These are phyloP conservation scores for Luffa aegyptiaca DNA, from an alignment of 306 rosid species.

Conservation along the genomic window DNA sequence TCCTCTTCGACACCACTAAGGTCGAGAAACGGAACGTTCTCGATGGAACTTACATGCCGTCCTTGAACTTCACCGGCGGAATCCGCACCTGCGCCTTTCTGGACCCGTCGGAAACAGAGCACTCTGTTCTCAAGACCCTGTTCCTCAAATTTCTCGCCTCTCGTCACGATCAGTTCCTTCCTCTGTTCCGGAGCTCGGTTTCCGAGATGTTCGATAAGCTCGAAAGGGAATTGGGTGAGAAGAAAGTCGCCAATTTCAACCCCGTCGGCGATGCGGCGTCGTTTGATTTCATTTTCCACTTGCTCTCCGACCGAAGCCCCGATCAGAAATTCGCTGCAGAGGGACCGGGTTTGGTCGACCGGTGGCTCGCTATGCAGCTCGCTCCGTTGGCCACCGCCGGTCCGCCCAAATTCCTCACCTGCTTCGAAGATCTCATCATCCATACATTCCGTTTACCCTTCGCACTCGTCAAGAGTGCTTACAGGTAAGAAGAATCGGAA, in stretches of 20 bases:
- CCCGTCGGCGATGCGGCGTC: conserved; percentile 8
- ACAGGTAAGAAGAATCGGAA: neutral
- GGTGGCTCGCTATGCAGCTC: conserved; percentile 46
- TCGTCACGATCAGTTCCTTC: conserved; percentile 26
- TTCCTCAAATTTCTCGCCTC: conserved; percentile 23
- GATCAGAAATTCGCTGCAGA: conserved; percentile 16
- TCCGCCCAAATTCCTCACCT: conserved; percentile 25
- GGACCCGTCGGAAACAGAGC: conserved; percentile 50
- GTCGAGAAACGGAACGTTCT: conserved; percentile 51
- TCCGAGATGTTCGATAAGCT: conserved; percentile 21
- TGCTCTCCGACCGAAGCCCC: conserved; percentile 31
- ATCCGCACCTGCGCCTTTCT: conserved; percentile 51
- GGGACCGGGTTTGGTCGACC: conserved; percentile 20
- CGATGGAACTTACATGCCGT: conserved; percentile 80
- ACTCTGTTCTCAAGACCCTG: conserved; percentile 30
- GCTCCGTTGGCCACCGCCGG: conserved; percentile 38
- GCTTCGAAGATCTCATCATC: conserved; percentile 28
- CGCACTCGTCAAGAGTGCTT: conserved; percentile 26
- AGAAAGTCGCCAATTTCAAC: conserved; percentile 23
- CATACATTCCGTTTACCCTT: conserved; percentile 42
- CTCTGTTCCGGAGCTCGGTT: conserved; percentile 27
- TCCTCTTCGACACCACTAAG: conserved; percentile 44
- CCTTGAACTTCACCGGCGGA: conserved; percentile 56
- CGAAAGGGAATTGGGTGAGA: conserved; percentile 15
- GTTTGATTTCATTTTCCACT: conserved; percentile 39